phyloP scores from a whole-genome alignment of 2,329 filamentous ascomycete species.

The Gliomastix tumulicola region DNA sequence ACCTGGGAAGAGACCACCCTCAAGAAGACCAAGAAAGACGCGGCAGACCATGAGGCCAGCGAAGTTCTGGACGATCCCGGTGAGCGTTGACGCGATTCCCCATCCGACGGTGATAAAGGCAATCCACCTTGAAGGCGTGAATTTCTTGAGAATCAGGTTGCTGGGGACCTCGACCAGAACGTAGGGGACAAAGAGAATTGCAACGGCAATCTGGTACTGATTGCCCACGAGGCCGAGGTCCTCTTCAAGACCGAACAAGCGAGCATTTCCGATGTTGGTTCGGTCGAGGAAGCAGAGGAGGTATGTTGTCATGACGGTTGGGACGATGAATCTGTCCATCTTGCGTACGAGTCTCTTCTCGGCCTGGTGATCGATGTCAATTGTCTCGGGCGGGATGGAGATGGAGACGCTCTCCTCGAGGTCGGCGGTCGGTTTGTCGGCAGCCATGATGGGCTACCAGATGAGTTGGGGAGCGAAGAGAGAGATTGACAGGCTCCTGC shows the following conservation, averaged over 20 bases:
- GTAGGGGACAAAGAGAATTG: conserved; percentile 53
- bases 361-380: conserved; percentile 1
- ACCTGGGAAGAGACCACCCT: conserved; percentile 16
- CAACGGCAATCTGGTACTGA: conserved; percentile 59
- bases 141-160: conserved; percentile 46
- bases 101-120: conserved; percentile 47
- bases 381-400: no score
- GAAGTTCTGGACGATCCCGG: conserved; percentile 43
- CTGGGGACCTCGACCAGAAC: conserved; percentile 48
- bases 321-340: conserved; percentile 3
- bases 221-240: conserved; percentile 50
- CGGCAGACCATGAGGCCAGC: conserved; percentile 37
- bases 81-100: conserved; percentile 46
- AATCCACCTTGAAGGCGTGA: conserved; percentile 46
- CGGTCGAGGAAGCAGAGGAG: conserved; percentile 39
- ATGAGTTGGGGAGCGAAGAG: no score
- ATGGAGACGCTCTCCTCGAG: no score
- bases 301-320: conserved; percentile 4
- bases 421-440: no score
- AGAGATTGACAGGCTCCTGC: no score
- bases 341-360: conserved; percentile 3
- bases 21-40: conserved; percentile 44
- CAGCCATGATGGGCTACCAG: no score
- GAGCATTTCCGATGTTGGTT: conserved; percentile 39
- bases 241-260: conserved; percentile 27